Evolutionary conservation across 2,329 filamentous ascomycete genomes (phyloP), one percentile per base, ranked within the genome.

Genomic region (Aspergillus uvarum): DNA sequence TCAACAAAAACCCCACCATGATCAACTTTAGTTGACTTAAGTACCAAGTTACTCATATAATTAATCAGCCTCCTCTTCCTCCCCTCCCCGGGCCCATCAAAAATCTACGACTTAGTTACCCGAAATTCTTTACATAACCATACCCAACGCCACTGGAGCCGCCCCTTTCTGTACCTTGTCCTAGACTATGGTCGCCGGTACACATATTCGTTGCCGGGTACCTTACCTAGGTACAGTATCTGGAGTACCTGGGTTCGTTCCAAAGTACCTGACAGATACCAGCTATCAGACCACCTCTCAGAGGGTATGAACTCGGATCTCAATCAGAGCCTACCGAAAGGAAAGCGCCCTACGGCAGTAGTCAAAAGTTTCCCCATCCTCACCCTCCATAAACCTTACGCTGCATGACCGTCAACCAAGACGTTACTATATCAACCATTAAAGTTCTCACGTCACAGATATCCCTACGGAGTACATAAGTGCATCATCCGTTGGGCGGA

Each of bases 1-100:
- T 52, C 38, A 54, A 24, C 38, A 14, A 22, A 22, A 49, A 53
- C 19, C 10, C 66, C 50, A 51, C 22, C 29, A 51, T 51, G 50
- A 31, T 51, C 26, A 32, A 51, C 32, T 29, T 19, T 16, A 35
- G 32, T 35, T 16, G 4, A 35, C 5, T 16, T 5, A 16, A 16
- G 11, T 16, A 35, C 32, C 14, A 12, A 35, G 32, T 35, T 35
- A 35, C 11, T 16, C 14, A 35, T 44, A 44, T 6, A 44, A 44
- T 44, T 44, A 44, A 44, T 44, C 38, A 44, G 38, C 38, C 38
- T 19, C 38, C n/a, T 19, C 16, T 19, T 19, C 16, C 38, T 51
- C 12, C 12, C 12, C 32, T 16, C 14, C 32, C 32, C 32, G 32
- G 11, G 14, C 5, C n/a, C 38, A 19, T 19, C 38, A 44, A 44